Base-by-base conservation (phyloP, 2,329 filamentous ascomycete genomes). In the Grosmannia huntii region DNA sequence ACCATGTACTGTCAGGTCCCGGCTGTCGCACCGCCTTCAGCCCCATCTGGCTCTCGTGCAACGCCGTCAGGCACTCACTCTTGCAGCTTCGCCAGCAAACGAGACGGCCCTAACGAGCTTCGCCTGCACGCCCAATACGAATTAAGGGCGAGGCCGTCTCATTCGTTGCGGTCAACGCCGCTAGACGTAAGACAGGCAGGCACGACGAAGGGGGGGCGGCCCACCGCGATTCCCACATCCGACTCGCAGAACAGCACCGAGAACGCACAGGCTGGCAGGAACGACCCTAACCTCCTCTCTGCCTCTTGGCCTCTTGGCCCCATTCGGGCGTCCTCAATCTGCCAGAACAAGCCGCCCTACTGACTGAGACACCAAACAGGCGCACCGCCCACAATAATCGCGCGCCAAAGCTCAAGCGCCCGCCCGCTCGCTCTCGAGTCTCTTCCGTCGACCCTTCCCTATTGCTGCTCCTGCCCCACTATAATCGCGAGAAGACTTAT, bases 351-450 rank as follows among this genome's bases (percentile, higher is more conserved):
- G n/a, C 41, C n/a, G 41, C 19, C 41, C 41, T 46, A 46, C 41
- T n/a, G 41, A 46, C 19, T 53, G 33, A 53, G 52, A 28, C 52
- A 38, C 31, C 52, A 49, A 57, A 53, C 59, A 56, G 57, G 49
- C 59, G 60, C 60, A 56, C 36, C 36, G 36, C 36, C 55, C 53
- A 28, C 52, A 21, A 55, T 62, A 62, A 62, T 62, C 61, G 61
- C 61, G 61, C 61, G 61, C 60, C 61, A 62, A 62, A 61, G 19
- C 36, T 55, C 61, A 62, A 61, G 61, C 61, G 61, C 61, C 61
- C 61, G 61, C 61, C 61, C 41, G 28, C 21, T 16, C 31, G 19
- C n/a, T n/a, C 36, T 16, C 23, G 19, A 21, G 25, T 55, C 25
- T 23, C 44, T 36, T 50, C 48, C 25, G 10, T 33, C 5, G 44